Base-by-base conservation (phyloP, 1,284 basidiomycete species). In the Marasmius fiardii region DNA sequence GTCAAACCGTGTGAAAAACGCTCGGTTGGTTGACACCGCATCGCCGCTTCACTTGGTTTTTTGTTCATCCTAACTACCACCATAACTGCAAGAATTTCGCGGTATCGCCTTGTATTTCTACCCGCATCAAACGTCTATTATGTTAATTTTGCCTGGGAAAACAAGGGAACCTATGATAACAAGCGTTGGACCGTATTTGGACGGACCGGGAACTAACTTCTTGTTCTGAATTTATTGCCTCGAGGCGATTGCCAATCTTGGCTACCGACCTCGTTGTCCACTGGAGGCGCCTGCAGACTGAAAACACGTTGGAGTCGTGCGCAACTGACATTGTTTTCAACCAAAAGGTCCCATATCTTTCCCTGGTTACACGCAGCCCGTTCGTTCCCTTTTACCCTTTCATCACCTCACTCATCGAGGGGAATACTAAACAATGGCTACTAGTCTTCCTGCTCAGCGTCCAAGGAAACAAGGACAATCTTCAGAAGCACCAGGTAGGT, bases 361-460 rank as follows among this genome's bases (percentile, higher is more conserved):
- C 54, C 58, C 53, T 59, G 39, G n/a, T 41, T 4, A 8, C 39
- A 8, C 20, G 4, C n/a, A 20, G 39, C 58, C 57, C 56, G 57
- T 59, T 60, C 61, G 64, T 61, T 53, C 54, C 56, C 50, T 63
- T 64, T 61, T 61, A 55, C 53, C 55, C 51, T 56, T 43, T 31
- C 57, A 59, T 55, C 54, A 18, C 61, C 41, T 55, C 47, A 23
- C 41, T 34, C 51, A 14, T 52, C 55, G 59, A 59, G 51, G 56
- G 24, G n/a, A 43, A 43, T 54, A 61, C 43, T 61, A 58, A 85
- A 76, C n/a, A 7, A 41, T 41, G 39, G 7, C 39, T n/a, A 20
- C 85, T 50, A 82, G 74, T 62, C 80, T 82, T 65, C 83, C 84
- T 51, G 81, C 82, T 20, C 83, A 84, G 65, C 79, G 83, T 64